Evolutionary conservation across 805 yeast genomes (phyloP).

Genomic region (Saccharomycopsis sp.): DNA sequence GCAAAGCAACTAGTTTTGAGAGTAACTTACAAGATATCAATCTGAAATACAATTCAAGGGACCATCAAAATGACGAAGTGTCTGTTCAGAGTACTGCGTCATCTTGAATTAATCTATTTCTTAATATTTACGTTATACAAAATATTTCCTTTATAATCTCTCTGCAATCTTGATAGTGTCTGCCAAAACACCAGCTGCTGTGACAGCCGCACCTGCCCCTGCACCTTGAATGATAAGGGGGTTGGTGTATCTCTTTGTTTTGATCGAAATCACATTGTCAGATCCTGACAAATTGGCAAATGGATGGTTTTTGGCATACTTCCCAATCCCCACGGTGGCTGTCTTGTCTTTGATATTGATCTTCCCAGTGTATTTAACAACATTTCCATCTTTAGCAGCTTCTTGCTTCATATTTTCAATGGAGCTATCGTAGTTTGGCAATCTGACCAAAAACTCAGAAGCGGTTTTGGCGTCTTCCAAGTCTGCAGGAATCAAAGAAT

Average conservation of each 20-base stretch:
- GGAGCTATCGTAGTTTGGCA: conserved; percentile 78
- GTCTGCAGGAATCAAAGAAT: conserved; percentile 82
- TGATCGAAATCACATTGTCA: conserved; percentile 89
- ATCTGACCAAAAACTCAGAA: conserved; percentile 67
- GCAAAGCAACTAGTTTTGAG: conserved; percentile 1
- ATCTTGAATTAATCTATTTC: too few relatives aligned
- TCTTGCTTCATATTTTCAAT: conserved; percentile 67
- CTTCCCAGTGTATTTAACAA: conserved; percentile 86
- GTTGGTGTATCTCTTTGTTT: conserved; percentile 83
- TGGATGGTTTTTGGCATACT: conserved; percentile 84
- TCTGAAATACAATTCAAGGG: conserved; percentile 4
- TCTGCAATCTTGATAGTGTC: conserved; percentile 89
- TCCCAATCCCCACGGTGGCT: conserved; percentile 81
- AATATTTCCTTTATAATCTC: conserved; percentile 41
- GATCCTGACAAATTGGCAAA: conserved; percentile 94
- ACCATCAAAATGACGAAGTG: too few relatives aligned
- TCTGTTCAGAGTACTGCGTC: too few relatives aligned
- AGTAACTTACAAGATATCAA: conserved; percentile 6
- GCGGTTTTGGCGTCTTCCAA: conserved; percentile 65
- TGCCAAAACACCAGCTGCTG: conserved; percentile 75
- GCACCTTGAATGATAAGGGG: conserved; percentile 98
- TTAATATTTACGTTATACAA: too few relatives aligned
- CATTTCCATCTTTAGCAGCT: conserved; percentile 78
- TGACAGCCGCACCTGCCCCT: conserved; percentile 76
- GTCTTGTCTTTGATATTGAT: conserved; percentile 65